Evolutionary conservation across 164 flowering plant species (phyloP), one percentile per base, ranked within the genome.

Genomic region (Magnolia kwangsiensis): DNA sequence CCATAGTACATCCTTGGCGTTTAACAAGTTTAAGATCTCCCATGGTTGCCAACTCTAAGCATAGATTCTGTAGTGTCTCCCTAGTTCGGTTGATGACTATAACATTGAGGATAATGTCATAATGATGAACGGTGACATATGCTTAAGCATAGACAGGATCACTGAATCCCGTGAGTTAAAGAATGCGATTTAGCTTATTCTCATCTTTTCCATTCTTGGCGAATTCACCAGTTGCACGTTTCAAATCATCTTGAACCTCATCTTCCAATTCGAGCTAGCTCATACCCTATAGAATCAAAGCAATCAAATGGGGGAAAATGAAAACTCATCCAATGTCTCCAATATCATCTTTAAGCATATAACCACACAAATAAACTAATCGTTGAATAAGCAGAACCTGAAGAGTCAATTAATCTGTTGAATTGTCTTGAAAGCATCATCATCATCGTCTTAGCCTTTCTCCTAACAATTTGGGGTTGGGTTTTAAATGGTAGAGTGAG

Each of bases 91-190:
- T 96, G 67, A 96, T 92, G 63, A 96, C 88, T 7, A 98, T 96
- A 14, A 96, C 98, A 84, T 96, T 98, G 76, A 96, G 95, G 45
- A 94, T 94, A 84, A 96, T 94, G 79, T 96, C 99, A 85, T 96
- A 96, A 75, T 96, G 99, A 83, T 92, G 95, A 82, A 96, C 99
- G 9, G 98, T 96, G 23, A 96, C 99, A 87, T 89, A 96, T 51
- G 99, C 99, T 84, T 96, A 98, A 76, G 99, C 98, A 89, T 96
- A 96, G 6, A 96, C 99, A 27, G 98, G 99, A 80, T 95, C 99
- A 80, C 99, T 95, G 69, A 95, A 95, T 79, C 98, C 99, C 19
- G 99, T 95, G 74, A 95, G 94, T 74, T 95, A 98, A 82, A 95
- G 96, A 83, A 95, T 90, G 78, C 96, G 96, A 66, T 90, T 95